Evolutionary conservation across 768 basidiomycete species (phyloP).

Genomic region (Kwoniella botswanensis): DNA sequence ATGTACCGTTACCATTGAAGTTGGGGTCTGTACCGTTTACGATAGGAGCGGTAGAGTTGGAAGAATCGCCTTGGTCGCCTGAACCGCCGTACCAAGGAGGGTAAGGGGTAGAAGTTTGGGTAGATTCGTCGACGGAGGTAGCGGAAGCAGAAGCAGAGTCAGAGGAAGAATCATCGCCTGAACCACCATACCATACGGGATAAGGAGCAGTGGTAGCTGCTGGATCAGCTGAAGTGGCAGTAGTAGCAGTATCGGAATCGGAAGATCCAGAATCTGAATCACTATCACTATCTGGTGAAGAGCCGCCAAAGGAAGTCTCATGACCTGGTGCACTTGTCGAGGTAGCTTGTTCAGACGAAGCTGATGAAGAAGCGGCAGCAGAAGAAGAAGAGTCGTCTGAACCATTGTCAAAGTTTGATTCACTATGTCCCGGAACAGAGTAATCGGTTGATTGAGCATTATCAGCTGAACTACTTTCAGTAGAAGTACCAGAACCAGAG

Average conservation of each 20-base stretch:
- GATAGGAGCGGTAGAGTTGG: conserved; percentile 6
- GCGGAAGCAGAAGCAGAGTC: not conserved
- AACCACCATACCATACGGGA: conserved; percentile 28
- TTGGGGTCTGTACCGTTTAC: conserved; percentile 15
- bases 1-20: not conserved
- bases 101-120: not conserved
- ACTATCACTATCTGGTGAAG: conserved; percentile 9
- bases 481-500: conserved; percentile 12
- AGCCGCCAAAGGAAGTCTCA: conserved; percentile 14
- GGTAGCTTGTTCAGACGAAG: not conserved
- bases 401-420: conserved; percentile 10
- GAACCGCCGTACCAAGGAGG: conserved; percentile 1
- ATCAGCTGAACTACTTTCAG: conserved; percentile 2
- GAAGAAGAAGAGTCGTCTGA: conserved; percentile 15
- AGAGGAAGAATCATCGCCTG: conserved; percentile 9
- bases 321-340: conserved; percentile 17
- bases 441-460: conserved; percentile 9
- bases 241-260: conserved; percentile 9
- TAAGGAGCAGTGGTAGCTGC: conserved; percentile 12
- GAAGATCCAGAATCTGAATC: conserved; percentile 8
- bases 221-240: conserved; percentile 1
- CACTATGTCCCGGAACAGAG: conserved; percentile 21
- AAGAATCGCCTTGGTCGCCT: not conserved
- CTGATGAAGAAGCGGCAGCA: conserved; percentile 7
- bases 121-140: not conserved